These are phyloP conservation scores for Colletotrichum lentis DNA, from an alignment of 2,329 filamentous ascomycete species.

Conservation along the genomic window DNA sequence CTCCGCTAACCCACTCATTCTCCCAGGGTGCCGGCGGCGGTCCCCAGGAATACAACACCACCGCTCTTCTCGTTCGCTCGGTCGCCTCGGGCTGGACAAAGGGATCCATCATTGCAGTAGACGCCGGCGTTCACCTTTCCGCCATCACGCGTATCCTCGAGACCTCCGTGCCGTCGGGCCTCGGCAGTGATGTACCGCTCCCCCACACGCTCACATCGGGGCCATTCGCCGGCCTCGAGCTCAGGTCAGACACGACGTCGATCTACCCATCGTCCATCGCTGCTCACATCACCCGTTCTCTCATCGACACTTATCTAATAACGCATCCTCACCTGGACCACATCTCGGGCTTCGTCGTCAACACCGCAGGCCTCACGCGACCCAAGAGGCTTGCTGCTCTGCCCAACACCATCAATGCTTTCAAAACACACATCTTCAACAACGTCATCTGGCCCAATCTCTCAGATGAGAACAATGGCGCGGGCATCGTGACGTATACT, in stretches of 20 bases:
- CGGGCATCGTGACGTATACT: constrained; percentile 89
- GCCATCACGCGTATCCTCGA: constrained; percentile 84
- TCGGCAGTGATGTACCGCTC: constrained; percentile 50
- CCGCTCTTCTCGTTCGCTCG: constrained; percentile 87
- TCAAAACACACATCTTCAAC: constrained; percentile 97
- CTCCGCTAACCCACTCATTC: constrained; percentile 12
- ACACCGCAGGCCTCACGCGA: constrained; percentile 83
- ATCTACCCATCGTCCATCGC: constrained; percentile 70
- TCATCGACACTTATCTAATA: constrained; percentile 89
- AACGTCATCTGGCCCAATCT: constrained; percentile 98
- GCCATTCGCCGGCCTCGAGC: constrained; percentile 80
- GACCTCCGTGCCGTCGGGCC: constrained; percentile 52
- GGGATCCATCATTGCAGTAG: constrained; percentile 87
- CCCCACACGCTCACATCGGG: constrained; percentile 69
- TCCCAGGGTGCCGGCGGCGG: constrained; percentile 86
- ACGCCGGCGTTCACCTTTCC: constrained; percentile 89
- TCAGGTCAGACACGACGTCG: constrained; percentile 71
- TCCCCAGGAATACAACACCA: constrained; percentile 88
- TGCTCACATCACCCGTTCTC: constrained; percentile 76
- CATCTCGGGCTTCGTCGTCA: constrained; percentile 88
- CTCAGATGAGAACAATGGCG: constrained; percentile 93
- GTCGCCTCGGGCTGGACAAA: constrained; percentile 79
- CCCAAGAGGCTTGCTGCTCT: constrained; percentile 88
- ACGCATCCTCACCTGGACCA: constrained; percentile 98
- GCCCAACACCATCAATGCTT: constrained; percentile 86